A percentile compares a stretch with the other conserved stretches of the same genome.
phyloP scores from a whole-genome alignment of 2,329 filamentous ascomycete species.

The Calonectria pteridis region DNA sequence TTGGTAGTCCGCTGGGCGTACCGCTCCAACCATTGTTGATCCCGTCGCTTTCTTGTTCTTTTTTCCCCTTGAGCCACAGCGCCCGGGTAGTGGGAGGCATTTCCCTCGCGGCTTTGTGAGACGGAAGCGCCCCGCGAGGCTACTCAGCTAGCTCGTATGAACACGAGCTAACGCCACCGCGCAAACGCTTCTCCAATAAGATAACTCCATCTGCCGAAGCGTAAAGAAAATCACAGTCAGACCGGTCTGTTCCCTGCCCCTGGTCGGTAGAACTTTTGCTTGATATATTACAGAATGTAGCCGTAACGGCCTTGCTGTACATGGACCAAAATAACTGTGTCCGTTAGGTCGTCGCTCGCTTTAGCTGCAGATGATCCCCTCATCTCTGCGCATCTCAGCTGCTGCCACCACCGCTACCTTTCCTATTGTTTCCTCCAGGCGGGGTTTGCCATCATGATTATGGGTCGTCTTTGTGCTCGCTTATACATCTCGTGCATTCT shows the following conservation, averaged over 20 bases:
- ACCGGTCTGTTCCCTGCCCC: slow-evolving; percentile 31
- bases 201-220: not conserved
- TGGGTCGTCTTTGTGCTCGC: slow-evolving; percentile 78
- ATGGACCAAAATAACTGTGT: slow-evolving; percentile 38
- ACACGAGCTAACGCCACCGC: slow-evolving; percentile 1
- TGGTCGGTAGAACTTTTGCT: slow-evolving; percentile 37
- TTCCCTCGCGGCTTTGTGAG: slow-evolving; percentile 6
- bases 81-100: slow-evolving; percentile 20
- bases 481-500: slow-evolving; percentile 82
- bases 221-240: slow-evolving; percentile 24
- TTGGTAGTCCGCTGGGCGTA: not conserved
- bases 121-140: slow-evolving; percentile 12
- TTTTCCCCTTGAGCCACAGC: slow-evolving; percentile 1
- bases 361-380: slow-evolving; percentile 34
- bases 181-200: not conserved
- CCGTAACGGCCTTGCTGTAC: slow-evolving; percentile 43
- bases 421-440: slow-evolving; percentile 51
- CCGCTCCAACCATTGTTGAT: slow-evolving; percentile 6
- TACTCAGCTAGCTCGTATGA: not conserved
- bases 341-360: slow-evolving; percentile 44
- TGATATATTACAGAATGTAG: slow-evolving; percentile 47
- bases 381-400: slow-evolving; percentile 17
- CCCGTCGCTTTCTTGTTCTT: not conserved
- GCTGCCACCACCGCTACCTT: slow-evolving; percentile 5
- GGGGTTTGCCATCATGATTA: slow-evolving; percentile 66